Base-by-base conservation (phyloP, 257 asterid genomes). In the Ilex asprella region DNA sequence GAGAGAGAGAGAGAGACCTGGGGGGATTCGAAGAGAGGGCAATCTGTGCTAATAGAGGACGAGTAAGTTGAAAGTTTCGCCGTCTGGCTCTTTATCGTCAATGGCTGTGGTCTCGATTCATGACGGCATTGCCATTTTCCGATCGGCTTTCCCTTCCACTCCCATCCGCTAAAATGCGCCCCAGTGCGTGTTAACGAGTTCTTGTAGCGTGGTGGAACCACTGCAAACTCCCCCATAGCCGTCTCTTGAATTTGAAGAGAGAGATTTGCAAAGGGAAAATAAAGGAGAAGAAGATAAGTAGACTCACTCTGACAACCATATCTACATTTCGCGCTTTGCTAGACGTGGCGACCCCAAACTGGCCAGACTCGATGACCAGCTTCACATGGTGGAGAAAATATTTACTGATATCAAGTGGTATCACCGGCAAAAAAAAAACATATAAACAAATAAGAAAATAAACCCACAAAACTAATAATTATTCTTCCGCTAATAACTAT, bases 21-120 rank as follows among this genome's bases (percentile, higher is more conserved):
- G 2, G 90, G 91, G 65, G 60, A 64, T 77, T 93, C 97, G 44
- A 72, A 74, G 49, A 93, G 87, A 67, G 97, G 85, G 56, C 85
- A 69, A 35, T 89, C 97, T 15, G 97, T 89, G 61, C 81, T 78
- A 61, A 89, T 84, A 77, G 74, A 77, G 30, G 91, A 84, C 62
- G 91, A 64, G 75, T 85, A 93, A 64, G 92, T 84, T 1, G 96
- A 72, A 47, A 91, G 82, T 56, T 72, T 79, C 61, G 27, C 70
- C 80, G 81, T 66, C 39, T 76, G 81, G 35, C 80, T 75, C 68
- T 65, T 71, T 7, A 73, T 21, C 27, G 27, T 32, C 61, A 55
- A 66, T 60, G 56, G 21, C 12, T 30, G 70, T 75, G 56, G 67
- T 59, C 43, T 71, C 43, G 50, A 56, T 15, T 55, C 31, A 21